Base-by-base conservation (phyloP, 805 yeast genomes). In the Blastobotrys americana region DNA sequence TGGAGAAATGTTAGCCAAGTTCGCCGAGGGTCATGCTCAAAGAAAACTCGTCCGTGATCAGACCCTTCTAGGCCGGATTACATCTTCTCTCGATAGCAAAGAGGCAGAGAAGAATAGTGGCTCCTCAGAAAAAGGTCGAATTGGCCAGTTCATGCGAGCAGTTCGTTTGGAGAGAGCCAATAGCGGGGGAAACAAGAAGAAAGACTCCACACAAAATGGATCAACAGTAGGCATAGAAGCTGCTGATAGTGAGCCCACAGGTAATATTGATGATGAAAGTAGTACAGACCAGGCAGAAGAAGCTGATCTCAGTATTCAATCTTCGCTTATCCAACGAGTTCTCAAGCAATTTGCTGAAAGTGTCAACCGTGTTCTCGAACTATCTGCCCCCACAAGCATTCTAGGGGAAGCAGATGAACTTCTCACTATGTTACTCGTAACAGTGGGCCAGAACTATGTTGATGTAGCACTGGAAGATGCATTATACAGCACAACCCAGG, bases 281-380 rank as follows among this genome's bases (percentile, higher is more conserved):
- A n/a, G n/a, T n/a, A n/a, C n/a, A n/a, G n/a, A n/a, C n/a, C n/a
- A n/a, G n/a, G 37, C 35, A 15, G 49, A 53, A 17, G 45, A 37
- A 10, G 42, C 42, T 16, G 59, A 51, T 21, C 44, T 46, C 2
- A 57, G 58, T 23, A 57, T 72, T 34, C 59, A 63, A 23, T 58
- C 81, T 4, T 54, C 64, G 13, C 65, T 70, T 20, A 78, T 84
- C 2, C 89, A 85, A 51, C 66, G 70, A 2, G 74, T 85, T 45
- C 66, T 87, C 34, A 80, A 79, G 52, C 75, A 84, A 15, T 74
- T 81, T 5, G 82, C 86, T 28, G 97, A 88, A 63, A 73, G 89
- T 1, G 69, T 87, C 3, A 82, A 89, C 2, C 71, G 96, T 57
- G 70, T 82, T 3, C 72, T 85, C 55, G 96, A 87, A 58, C 67